These are phyloP conservation scores for Aureobasidium sp. DNA, from an alignment of 2,329 filamentous ascomycete genomes.

Conservation along the genomic window DNA sequence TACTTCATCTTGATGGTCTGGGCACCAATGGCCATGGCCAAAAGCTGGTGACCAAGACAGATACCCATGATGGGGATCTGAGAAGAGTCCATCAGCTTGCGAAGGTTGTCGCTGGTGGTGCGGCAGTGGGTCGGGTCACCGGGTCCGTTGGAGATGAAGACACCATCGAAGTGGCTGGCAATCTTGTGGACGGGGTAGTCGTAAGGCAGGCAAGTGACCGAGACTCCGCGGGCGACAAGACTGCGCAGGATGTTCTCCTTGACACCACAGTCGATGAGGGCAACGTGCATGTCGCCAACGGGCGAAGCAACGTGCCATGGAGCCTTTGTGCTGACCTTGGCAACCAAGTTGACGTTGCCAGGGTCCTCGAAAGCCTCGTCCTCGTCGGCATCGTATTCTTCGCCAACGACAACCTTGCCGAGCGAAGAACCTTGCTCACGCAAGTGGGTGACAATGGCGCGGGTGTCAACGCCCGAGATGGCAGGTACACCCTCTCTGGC, in stretches of 20 bases:
- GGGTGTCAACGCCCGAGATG: slow-evolving; percentile 94
- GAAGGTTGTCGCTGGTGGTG: slow-evolving; percentile 86
- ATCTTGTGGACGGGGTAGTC: slow-evolving; percentile 98
- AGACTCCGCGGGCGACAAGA: slow-evolving; percentile 83
- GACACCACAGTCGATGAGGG: slow-evolving; percentile 94
- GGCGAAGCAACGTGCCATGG: slow-evolving; percentile 90
- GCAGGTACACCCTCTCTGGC: slow-evolving; percentile 91
- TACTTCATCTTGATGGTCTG: slow-evolving; percentile 97
- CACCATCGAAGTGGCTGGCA: slow-evolving; percentile 92
- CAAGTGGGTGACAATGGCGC: slow-evolving; percentile 90
- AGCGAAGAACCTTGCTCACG: slow-evolving; percentile 96
- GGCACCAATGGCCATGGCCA: slow-evolving; percentile 82
- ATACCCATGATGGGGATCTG: slow-evolving; percentile 95
- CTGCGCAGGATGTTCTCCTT: slow-evolving; percentile 99
- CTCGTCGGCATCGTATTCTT: slow-evolving; percentile 97
- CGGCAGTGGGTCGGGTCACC: slow-evolving; percentile 97
- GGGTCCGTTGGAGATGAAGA: slow-evolving; percentile 98
- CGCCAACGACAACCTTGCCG: slow-evolving; percentile 87
- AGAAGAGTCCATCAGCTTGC: slow-evolving; percentile 82
- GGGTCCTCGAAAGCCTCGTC: slow-evolving; percentile 95
- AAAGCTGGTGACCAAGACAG: slow-evolving; percentile 92
- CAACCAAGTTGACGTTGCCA: slow-evolving; percentile 92
- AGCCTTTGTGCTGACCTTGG: slow-evolving; percentile 94
- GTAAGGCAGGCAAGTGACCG: slow-evolving; percentile 90
- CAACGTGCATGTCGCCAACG: slow-evolving; percentile 79